phyloP scores from a whole-genome alignment of 495 filamentous ascomycete species.

The Xylaria castorea region DNA sequence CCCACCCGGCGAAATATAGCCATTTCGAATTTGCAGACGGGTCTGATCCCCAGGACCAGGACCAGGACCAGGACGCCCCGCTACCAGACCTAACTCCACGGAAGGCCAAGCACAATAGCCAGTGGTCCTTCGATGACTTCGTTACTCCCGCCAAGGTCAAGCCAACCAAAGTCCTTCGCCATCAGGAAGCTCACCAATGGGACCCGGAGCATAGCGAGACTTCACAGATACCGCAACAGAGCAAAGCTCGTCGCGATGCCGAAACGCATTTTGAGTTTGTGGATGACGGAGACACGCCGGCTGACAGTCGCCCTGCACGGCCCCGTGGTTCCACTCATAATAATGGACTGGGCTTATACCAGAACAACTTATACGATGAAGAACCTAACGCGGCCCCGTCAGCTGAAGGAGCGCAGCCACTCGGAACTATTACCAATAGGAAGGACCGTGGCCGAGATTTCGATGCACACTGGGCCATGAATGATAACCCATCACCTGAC shows the following conservation, averaged over 20 bases:
- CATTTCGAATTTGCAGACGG: conserved; percentile 88
- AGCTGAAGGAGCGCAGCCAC: conserved; percentile 42
- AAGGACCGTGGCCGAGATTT: conserved; percentile 76
- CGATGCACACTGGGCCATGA: conserved; percentile 71
- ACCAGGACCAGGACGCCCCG: conserved; percentile 43
- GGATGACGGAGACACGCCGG: conserved; percentile 51
- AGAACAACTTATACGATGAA: conserved; percentile 72
- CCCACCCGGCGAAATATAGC: conserved; percentile 75
- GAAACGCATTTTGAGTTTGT: conserved; percentile 79
- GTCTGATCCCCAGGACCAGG: conserved; percentile 46
- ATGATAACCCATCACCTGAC: conserved; percentile 63
- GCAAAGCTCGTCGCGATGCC: conserved; percentile 78
- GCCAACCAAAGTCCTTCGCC: conserved; percentile 51
- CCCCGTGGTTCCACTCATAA: conserved; percentile 62
- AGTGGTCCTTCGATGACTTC: conserved; percentile 90
- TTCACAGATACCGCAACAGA: conserved; percentile 60
- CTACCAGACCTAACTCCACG: conserved; percentile 46
- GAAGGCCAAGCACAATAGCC: conserved; percentile 67
- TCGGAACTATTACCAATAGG: conserved; percentile 68
- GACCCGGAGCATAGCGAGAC: conserved; percentile 72
- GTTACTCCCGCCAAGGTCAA: conserved; percentile 74
- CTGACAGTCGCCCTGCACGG: conserved; percentile 41
- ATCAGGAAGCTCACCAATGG: conserved; percentile 69
- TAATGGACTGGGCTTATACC: conserved; percentile 74
- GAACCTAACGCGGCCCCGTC: conserved; percentile 46